A percentile compares a stretch with the other conserved stretches of the same genome.
These are phyloP conservation scores for Simplicillium aogashimaense DNA, from an alignment of 2,329 filamentous ascomycete genomes.

Conservation along the genomic window DNA sequence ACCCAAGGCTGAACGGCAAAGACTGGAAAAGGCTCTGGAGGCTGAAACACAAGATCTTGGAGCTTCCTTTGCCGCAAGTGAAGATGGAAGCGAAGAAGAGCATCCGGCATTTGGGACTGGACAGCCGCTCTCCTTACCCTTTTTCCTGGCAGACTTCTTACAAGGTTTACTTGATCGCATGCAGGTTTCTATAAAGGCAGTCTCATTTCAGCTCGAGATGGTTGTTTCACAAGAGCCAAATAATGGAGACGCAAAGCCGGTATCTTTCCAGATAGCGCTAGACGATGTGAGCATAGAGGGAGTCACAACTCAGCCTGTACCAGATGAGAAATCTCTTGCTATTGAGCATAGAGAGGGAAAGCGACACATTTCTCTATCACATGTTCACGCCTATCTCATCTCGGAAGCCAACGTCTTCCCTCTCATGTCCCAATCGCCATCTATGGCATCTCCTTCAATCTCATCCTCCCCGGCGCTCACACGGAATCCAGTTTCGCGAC, in stretches of 20 bases:
- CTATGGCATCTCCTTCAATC: constrained; percentile 31
- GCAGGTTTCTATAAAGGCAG: constrained; percentile 53
- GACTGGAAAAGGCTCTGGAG: constrained; percentile 59
- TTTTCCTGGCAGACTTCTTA: constrained; percentile 61
- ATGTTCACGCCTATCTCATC: constrained; percentile 54
- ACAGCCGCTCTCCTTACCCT: constrained; percentile 56
- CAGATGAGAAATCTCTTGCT: constrained; percentile 19
- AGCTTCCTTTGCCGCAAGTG: constrained; percentile 49
- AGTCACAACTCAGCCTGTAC: constrained; percentile 35
- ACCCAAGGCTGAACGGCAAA: constrained; percentile 52
- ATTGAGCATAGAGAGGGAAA: constrained; percentile 51
- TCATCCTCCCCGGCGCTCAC: constrained; percentile 42
- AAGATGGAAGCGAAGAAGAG: constrained; percentile 54
- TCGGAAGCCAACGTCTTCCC: constrained; percentile 60
- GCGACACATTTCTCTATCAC: constrained; percentile 52
- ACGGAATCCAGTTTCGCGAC: constrained; percentile 12
- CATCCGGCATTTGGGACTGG: constrained; percentile 53
- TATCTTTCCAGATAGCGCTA: constrained; percentile 56
- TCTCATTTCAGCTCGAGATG: constrained; percentile 57
- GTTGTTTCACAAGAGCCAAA: constrained; percentile 40
- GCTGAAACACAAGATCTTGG: constrained; percentile 53
- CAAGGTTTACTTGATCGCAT: constrained; percentile 65
- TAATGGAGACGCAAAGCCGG: constrained; percentile 37
- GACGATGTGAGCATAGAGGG: constrained; percentile 58
- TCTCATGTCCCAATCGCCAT: constrained; percentile 45